A percentile compares a stretch with the other conserved stretches of the same genome.
Conservation (phyloP, 805 yeast species). For the Candida sithepensis region DNA sequence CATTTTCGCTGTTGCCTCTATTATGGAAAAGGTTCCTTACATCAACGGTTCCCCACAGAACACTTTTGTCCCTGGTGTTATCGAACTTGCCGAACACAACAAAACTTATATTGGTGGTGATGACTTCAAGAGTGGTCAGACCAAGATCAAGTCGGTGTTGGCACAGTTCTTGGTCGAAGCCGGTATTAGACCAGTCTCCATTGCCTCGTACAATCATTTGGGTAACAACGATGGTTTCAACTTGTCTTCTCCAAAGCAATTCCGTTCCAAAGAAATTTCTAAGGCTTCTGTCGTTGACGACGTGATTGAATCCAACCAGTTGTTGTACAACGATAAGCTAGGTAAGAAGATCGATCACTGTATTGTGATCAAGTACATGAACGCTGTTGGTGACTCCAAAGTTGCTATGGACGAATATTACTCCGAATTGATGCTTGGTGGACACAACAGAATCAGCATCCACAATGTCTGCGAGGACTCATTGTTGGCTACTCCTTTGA, state of each 20-base stretch:
- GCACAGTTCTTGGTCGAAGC: constrained; percentile 97
- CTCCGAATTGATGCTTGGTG: constrained; percentile 95
- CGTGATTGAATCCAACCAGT: constrained; percentile 81
- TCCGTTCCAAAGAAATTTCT: constrained; percentile 92
- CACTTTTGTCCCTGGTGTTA: constrained; percentile 93
- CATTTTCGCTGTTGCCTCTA: constrained; percentile 90
- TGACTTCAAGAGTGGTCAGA: constrained; percentile 96
- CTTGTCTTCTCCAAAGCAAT: constrained; percentile 86
- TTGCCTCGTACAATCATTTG: constrained; percentile 93
- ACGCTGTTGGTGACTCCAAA: constrained; percentile 94
- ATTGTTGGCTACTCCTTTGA: constrained; percentile 88
- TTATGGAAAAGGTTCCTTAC: constrained; percentile 83
- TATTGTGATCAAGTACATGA: constrained; percentile 89
- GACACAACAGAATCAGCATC: constrained; percentile 90
- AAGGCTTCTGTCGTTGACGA: constrained; percentile 92
- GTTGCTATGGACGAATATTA: constrained; percentile 99
- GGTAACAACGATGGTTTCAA: constrained; percentile 97
- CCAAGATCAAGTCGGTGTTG: constrained; percentile 91
- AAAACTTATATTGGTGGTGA: constrained; percentile 89
- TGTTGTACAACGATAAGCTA: constrained; percentile 74
- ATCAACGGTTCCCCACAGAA: constrained; percentile 97
- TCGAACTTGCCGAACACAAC: constrained; percentile 80
- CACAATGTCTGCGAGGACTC: constrained; percentile 98
- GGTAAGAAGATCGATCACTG: constrained; percentile 87
- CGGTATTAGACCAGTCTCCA: constrained; percentile 90